A percentile compares a stretch with the other conserved stretches of the same genome.
Conservation (phyloP, 305 asterid genomes). For the Plantago lanceolata region DNA sequence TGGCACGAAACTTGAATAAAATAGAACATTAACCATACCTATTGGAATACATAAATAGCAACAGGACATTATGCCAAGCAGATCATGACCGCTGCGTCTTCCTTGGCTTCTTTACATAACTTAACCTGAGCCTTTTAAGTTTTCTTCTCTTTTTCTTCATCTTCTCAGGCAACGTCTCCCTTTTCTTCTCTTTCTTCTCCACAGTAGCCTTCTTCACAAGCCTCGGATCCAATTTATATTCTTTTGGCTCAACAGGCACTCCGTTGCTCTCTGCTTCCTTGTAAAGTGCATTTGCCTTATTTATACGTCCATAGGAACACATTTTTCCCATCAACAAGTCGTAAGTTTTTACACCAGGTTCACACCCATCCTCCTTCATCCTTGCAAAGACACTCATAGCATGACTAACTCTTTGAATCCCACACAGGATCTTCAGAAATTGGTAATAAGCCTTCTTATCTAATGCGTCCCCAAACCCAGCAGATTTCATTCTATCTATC, state of each 20-base stretch:
- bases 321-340: conserved; percentile 67
- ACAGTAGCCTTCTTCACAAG: conserved; percentile 53
- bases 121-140: conserved; percentile 63
- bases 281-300: conserved; percentile 67
- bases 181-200: conserved; percentile 77
- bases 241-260: conserved; percentile 52
- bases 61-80: conserved; percentile 16
- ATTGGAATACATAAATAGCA: conserved; percentile 14
- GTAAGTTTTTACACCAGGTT: conserved; percentile 63
- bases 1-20: conserved; percentile 1
- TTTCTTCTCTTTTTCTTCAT: conserved; percentile 87
- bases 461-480: conserved; percentile 58
- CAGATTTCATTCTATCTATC: conserved; percentile 93
- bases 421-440: conserved; percentile 70
- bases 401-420: conserved; percentile 84
- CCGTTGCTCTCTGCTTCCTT: conserved; percentile 81
- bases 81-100: conserved; percentile 36
- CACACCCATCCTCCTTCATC: conserved; percentile 76
- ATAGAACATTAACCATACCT: conserved; percentile 3
- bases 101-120: conserved; percentile 91
- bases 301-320: conserved; percentile 64
- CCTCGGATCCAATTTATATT: conserved; percentile 67
- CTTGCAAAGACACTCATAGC: conserved; percentile 65
- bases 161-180: conserved; percentile 91
- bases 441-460: conserved; percentile 70